Evolutionary conservation across 495 filamentous ascomycete genomes (phyloP), one percentile per base, ranked within the genome.

Genomic region (Lasiosphaeris hirsuta): DNA sequence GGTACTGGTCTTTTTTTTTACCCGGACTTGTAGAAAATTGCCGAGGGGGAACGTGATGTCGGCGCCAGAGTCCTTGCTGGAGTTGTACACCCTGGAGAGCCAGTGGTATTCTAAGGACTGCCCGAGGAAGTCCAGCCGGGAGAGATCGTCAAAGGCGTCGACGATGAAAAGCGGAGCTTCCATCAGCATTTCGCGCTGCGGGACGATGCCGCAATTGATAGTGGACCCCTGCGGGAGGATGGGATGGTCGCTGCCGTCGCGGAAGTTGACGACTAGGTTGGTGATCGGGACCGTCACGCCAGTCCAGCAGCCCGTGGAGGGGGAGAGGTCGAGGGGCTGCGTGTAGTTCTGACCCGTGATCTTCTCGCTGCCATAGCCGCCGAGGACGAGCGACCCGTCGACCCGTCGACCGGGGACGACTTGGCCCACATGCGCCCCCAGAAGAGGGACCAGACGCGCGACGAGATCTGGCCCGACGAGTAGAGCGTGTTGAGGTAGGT

Each of bases 321-420:
- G 35, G 23, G 47, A 50, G 23, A 61, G 61, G 40, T 66, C 63
- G 13, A 61, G 61, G 0, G 46, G 54, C 33, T 63, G 56, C 0
- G 74, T 73, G 19, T 66, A 56, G 18, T 72, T 72, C 4, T 39
- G 40, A 3, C 72, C 73, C 2, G 61, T 66, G 7, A 68, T 63
- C 48, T 78, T 79, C 11, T 74, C 72, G 45, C 52, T 35, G 50
- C 78, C 77, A 50, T 75, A 80, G 35, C 75, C 77, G 7, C 77
- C 77, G 9, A 79, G 63, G 10, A 79, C 71, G 10, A 76, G 39
- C 6, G 43, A 63, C 1, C 77, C 77, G 52, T 80, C 71, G 43
- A 71, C 65, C n/a, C n/a, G n/a, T n/a, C n/a, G n/a, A n/a, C n/a
- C n/a, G 57, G 65, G 62, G 1, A 42, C 50, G 10, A 63, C 43